phyloP scores from a whole-genome alignment of 2,329 filamentous ascomycete species.

The Epichloe sibirici region DNA sequence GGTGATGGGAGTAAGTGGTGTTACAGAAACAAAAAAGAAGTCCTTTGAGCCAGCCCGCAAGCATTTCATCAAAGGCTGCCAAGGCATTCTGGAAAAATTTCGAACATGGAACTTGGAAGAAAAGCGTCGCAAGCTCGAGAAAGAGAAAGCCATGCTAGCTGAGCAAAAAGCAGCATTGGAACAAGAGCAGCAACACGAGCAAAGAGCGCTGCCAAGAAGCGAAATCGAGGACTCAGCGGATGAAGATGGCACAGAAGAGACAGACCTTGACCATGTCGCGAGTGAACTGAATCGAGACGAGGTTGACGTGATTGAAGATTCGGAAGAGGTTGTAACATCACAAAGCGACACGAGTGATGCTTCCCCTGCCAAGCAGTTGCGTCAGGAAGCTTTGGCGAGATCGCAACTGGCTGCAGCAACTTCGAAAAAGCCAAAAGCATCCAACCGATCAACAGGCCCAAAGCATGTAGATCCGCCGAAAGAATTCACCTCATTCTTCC shows the following conservation, averaged over 20 bases:
- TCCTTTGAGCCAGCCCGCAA: constrained; percentile 75
- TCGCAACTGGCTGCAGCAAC: constrained; percentile 29
- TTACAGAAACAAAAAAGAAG: constrained; percentile 78
- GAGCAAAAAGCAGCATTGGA: constrained; percentile 14
- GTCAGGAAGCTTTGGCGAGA: constrained; percentile 53
- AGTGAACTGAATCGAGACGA: constrained; percentile 7
- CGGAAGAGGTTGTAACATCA: constrained; percentile 19
- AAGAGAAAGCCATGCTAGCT: constrained; percentile 40
- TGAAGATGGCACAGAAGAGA: constrained; percentile 22
- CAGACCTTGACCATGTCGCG: constrained; percentile 7
- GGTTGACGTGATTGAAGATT: constrained; percentile 23
- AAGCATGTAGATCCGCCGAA: constrained; percentile 30
- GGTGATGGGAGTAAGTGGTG: constrained; percentile 75
- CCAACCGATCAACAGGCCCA: constrained; percentile 14
- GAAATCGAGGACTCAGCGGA: constrained; percentile 17
- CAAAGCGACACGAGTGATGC: constrained; percentile 44
- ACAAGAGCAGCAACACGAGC: constrained; percentile 24
- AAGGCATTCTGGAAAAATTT: constrained; percentile 77
- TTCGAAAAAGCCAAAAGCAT: constrained; percentile 19
- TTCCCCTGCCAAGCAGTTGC: constrained; percentile 55
- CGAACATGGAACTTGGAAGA: constrained; percentile 80
- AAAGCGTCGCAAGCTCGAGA: constrained; percentile 66
- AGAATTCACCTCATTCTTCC: constrained; percentile 80
- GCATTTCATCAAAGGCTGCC: constrained; percentile 75
- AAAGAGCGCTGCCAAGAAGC: constrained; percentile 10